A percentile compares a stretch with the other conserved stretches of the same genome.
These are phyloP conservation scores for Vigna angularis DNA, from an alignment of 306 rosid genomes.

Conservation along the genomic window DNA sequence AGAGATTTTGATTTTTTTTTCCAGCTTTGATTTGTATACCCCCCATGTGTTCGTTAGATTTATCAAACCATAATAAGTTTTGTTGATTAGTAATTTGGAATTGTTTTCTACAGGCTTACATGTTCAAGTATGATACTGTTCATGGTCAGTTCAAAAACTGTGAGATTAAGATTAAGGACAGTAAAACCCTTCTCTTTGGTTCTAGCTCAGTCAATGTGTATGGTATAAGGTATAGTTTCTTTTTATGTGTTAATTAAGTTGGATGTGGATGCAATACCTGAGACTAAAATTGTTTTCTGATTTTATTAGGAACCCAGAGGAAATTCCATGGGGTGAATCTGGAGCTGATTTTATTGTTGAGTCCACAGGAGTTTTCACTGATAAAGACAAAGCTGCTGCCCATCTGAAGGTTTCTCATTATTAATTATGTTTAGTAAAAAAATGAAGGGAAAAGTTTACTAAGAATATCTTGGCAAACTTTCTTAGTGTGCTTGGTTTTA, in stretches of 20 bases:
- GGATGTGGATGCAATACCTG: background rate
- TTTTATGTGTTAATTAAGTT: conserved; percentile 4
- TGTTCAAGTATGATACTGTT: conserved; percentile 65
- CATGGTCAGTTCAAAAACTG: conserved; percentile 55
- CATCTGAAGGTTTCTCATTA: conserved; percentile 67
- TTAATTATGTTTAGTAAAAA: too few relatives aligned
- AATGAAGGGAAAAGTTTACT: too few relatives aligned
- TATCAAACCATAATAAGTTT: background rate
- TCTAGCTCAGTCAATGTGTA: conserved; percentile 48
- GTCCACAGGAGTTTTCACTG: conserved; percentile 89
- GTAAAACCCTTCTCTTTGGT: conserved; percentile 61
- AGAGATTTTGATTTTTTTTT: too few relatives aligned
- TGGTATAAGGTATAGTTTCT: conserved; percentile 46
- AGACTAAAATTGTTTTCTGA: background rate
- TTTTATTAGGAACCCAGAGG: conserved; percentile 52
- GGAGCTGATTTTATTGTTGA: conserved; percentile 68
- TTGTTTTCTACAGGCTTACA: conserved; percentile 49
- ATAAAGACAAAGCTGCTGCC: conserved; percentile 81
- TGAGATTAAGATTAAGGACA: conserved; percentile 53
- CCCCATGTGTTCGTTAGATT: too few relatives aligned
- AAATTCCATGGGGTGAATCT: conserved; percentile 63
- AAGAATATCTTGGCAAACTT: too few relatives aligned
- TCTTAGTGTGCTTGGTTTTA: too few relatives aligned
- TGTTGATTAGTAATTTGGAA: background rate
- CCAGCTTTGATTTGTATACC: too few relatives aligned